Base-by-base conservation (phyloP, 139 green algal species). In the Ettlia oleoabundans region DNA sequence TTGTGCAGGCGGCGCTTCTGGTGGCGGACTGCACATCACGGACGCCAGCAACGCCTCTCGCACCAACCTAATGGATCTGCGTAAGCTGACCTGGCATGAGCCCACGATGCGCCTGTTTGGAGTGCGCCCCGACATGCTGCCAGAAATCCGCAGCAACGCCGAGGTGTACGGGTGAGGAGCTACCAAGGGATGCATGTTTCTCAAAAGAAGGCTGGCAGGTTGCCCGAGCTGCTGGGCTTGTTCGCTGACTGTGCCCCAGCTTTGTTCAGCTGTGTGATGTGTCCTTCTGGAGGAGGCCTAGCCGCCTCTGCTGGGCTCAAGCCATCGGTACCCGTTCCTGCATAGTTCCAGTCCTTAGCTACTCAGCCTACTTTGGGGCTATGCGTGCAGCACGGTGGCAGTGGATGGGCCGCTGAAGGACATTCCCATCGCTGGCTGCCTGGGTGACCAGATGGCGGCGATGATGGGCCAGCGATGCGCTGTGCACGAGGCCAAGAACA, bases 401-500 rank as follows among this genome's bases (percentile, higher is more conserved):
- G 71, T 26, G 8, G 38, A 69, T 26, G 73, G 51, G 1, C 53
- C 73, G 4, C 81, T 98, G 42, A 41, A 71, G 26, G 95, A 94
- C 19, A 89, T 97, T 35, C 91, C 95, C 30, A 94, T 98, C n/a
- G 84, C 92, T 24, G 97, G 95, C n/a, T 97, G 91, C 84, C 87
- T 99, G 52, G 96, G 96, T 0, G 97, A 99, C 85, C 97, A 99
- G 86, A 93, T 97, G 78, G 95, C 97, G 0, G 95, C 96, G 2
- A 82, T 96, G 90, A 87, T 99, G 58, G 96, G 96, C 4, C 97
- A 99, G 86, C 81, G 95, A 13, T 98, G 95, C 84, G 80, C 55
- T 0, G 74, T 82, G 35, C 89, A 92, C 2, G 89, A 98, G 79
- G 96, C 95, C 65, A 99, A 99, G 86, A 98, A 96, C 89, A 99